Base-by-base conservation (phyloP, 176 grass and related monocot species). In the Hordeum marinum region DNA sequence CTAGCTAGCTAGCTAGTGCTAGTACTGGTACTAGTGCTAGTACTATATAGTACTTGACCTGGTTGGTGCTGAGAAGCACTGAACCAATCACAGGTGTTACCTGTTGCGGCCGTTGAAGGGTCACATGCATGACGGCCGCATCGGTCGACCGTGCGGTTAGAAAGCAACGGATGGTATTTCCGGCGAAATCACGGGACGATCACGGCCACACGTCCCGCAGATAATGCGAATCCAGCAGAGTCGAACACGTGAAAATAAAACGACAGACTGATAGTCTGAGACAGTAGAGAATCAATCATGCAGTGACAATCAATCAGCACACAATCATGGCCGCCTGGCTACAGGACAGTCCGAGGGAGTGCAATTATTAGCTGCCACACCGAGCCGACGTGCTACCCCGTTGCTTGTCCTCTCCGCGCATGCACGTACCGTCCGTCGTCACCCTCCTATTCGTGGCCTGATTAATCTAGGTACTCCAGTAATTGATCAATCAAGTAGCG, bases 361-460 rank as follows among this genome's bases (percentile, higher is more conserved):
- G 9, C 62, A 85, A 77, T 85, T 42, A 85, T 85, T 57, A 5
- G 45, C 1, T 10, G 32, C 4, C 59, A 29, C 4, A 6, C 0
- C 48, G 7, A 4, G 83, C 23, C 35, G 63, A 77, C 83, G 83
- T 77, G 83, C 41, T 21, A 63, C 32, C 17, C 14, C 2, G 15
- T 85, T 57, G 32, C 61, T 77, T 68, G 73, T 85, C 62, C 12
- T 15, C 20, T 9, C n/a, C n/a, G 77, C 85, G 37, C 24, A 72
- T 62, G 14, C 13, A 86, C 54, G 52, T 61, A 41, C 50, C 65
- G 8, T 1, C 50, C 6, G 7, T 36, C 21, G 18, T 69, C 66
- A 23, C 4, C 20, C 9, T 69, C 20, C 9, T 7, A 40, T 70
- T 27, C 7, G 21, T 77, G 18, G 45, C 11, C 21, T 41, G 34